These are phyloP conservation scores for Ilex aquifolium DNA, from an alignment of 257 asterid species.

Conservation along the genomic window DNA sequence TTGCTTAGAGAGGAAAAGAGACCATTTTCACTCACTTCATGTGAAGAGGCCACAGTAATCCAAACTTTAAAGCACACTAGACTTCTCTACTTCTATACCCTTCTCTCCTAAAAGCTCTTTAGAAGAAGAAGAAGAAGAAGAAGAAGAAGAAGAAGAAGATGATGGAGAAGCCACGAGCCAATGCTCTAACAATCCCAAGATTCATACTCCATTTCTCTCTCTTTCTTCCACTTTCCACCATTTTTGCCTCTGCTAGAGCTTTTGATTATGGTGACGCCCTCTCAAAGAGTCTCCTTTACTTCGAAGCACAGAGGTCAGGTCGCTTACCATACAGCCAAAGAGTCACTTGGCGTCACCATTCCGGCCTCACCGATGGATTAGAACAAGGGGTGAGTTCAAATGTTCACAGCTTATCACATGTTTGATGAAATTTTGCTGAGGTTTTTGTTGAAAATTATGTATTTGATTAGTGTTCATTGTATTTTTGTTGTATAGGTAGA, in stretches of 20 bases:
- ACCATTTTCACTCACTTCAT: too few species aligned
- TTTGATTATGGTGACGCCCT: slow-evolving; percentile 27
- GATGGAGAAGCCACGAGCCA: not conserved
- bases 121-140: slow-evolving; percentile 11
- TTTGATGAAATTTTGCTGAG: too few species aligned
- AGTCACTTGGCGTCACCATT: slow-evolving; percentile 29
- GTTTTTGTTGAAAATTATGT: not conserved
- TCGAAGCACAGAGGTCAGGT: slow-evolving; percentile 36
- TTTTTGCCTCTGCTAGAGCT: slow-evolving; percentile 6
- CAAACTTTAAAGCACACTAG: too few species aligned
- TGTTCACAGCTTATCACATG: not conserved
- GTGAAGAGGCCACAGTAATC: too few species aligned
- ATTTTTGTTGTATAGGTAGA: slow-evolving; percentile 31
- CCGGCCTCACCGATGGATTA: slow-evolving; percentile 33
- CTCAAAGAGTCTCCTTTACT: slow-evolving; percentile 23
- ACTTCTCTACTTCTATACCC: not conserved
- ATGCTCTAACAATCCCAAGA: not conserved
- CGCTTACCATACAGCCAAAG: slow-evolving; percentile 30
- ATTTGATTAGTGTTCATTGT: not conserved
- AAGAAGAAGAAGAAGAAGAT: not conserved
- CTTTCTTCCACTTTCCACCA: slow-evolving; percentile 2
- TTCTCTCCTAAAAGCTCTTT: slow-evolving; percentile 17
- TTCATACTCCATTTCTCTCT: not conserved
- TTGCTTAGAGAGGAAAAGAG: too few species aligned
- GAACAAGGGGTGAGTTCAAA: slow-evolving; percentile 22